Base-by-base conservation (phyloP, 495 filamentous ascomycete genomes). In the Cladorrhinum samala region DNA sequence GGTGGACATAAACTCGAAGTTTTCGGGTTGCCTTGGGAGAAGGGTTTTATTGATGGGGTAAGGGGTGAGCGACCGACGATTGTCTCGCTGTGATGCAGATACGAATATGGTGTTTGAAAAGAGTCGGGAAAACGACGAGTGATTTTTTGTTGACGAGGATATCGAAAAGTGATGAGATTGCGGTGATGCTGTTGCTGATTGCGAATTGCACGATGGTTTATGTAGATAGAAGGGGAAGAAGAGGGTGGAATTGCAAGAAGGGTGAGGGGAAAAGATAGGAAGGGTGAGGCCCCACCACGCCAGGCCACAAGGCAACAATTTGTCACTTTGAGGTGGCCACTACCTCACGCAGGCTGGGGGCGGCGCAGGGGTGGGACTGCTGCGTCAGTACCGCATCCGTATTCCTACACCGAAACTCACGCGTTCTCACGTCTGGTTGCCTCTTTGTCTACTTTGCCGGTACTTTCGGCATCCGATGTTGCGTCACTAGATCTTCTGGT, bases 1-100 rank as follows among this genome's bases (percentile, higher is more conserved):
- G 89, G 96, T 96, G 85, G 91, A 95, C 91, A 95, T 96, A 95
- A 94, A 95, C 87, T 89, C 65, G 76, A 70, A 72, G 70, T 77
- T 79, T 70, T 54, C 59, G 74, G 72, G 65, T 63, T 58, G 65
- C 61, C 66, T 62, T 56, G 72, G 73, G 63, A 76, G 66, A 71
- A 56, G 70, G 66, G 61, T 70, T 61, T 54, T 63, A 57, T 67
- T 62, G 57, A 59, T 55, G 50, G 61, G 61, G 49, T 56, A 33
- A 33, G 37, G 57, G 64, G 58, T 55, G 47, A 73, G 73, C 72
- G 73, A 77, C 66, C 62, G 72, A 75, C 72, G 55, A 68, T 59
- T 70, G 61, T 70, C 72, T 70, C 58, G 63, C 59, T 68, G 40
- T 47, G 55, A 54, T 55, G 24, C 44, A 38, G 46, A 43, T 49